These are phyloP conservation scores for Penicillium longicatenatum DNA, from an alignment of 495 filamentous ascomycete species.

Conservation along the genomic window DNA sequence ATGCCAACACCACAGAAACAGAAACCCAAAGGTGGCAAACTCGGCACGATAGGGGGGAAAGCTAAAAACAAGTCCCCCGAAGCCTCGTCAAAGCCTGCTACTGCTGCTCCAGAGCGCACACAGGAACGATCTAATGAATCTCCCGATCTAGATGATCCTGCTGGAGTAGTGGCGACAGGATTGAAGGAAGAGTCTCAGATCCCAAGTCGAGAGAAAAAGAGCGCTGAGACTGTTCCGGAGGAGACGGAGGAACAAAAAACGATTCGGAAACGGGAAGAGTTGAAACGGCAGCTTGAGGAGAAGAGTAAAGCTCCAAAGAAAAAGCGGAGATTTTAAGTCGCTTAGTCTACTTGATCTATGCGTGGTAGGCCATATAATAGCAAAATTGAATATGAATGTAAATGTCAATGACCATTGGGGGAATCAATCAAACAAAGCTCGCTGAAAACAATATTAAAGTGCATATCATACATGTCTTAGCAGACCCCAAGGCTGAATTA, in stretches of 20 bases:
- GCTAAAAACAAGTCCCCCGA: constrained; percentile 4
- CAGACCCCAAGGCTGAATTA: background rate
- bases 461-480: background rate
- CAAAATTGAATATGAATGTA: background rate
- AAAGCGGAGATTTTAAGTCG: constrained; percentile 62
- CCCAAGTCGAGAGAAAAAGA: background rate
- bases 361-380: background rate
- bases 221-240: constrained; percentile 11
- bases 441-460: background rate
- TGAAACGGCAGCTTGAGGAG: constrained; percentile 65
- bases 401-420: constrained; percentile 5
- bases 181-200: background rate
- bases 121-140: constrained; percentile 12
- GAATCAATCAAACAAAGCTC: background rate
- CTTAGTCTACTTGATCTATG: background rate
- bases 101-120: background rate
- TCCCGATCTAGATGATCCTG: background rate
- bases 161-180: background rate
- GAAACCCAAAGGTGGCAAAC: constrained; percentile 31
- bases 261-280: constrained; percentile 61
- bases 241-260: constrained; percentile 56
- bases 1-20: constrained; percentile 15
- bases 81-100: background rate
- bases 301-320: constrained; percentile 67
- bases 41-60: constrained; percentile 44